phyloP scores from a whole-genome alignment of 176 grass and related monocot species.

The Oryza australiensis region DNA sequence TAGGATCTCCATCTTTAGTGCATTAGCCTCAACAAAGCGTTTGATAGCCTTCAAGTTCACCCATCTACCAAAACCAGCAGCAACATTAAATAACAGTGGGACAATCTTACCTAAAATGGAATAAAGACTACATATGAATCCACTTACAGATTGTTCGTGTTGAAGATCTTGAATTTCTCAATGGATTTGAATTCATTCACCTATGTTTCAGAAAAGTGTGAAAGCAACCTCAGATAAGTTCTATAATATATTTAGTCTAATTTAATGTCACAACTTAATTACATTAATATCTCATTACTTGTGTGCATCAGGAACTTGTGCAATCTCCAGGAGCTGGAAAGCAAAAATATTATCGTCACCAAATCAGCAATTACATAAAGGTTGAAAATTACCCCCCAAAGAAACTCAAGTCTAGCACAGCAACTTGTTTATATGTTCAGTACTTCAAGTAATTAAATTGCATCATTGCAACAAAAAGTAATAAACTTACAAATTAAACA shows the following conservation, averaged over 20 bases:
- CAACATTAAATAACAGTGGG: neutral
- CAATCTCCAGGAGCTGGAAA: conserved; percentile 93
- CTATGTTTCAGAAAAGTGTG: conserved; percentile 39
- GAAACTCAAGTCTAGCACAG: neutral
- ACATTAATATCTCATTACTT: conserved; percentile 39
- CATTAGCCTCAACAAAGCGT: conserved; percentile 77
- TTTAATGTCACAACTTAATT: neutral
- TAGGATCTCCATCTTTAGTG: conserved; percentile 99
- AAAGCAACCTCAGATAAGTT: neutral
- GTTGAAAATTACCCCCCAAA: neutral
- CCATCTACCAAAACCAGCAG: conserved; percentile 52
- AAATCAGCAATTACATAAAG: neutral
- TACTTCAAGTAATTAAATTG: neutral
- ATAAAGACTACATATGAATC: neutral
- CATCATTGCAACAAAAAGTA: neutral
- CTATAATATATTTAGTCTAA: neutral
- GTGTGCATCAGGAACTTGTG: conserved; percentile 95
- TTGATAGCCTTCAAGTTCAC: conserved; percentile 96
- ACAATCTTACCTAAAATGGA: neutral
- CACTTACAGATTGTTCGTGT: conserved; percentile 91
- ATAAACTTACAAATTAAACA: neutral
- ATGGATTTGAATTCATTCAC: conserved; percentile 96
- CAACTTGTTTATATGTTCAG: neutral
- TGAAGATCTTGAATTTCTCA: conserved; percentile 99
- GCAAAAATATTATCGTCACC: neutral